These are phyloP conservation scores for Uronychia binucleata DNA, from an alignment of 73 alveolate species.

Conservation along the genomic window DNA sequence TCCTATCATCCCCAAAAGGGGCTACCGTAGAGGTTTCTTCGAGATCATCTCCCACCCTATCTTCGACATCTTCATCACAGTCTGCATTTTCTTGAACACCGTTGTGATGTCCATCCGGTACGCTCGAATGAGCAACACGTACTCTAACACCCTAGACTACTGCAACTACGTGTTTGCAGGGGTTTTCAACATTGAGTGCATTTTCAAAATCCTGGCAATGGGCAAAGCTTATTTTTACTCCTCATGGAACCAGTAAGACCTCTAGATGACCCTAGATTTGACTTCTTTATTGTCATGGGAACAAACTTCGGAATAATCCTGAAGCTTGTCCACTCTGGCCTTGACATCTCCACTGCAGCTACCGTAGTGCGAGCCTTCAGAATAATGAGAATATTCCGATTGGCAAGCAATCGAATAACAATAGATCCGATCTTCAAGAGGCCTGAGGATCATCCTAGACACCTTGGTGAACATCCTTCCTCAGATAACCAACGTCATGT, in stretches of 20 bases:
- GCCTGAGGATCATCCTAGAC: conserved; percentile 44
- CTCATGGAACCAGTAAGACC: conserved; percentile 33
- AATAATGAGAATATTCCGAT: conserved; percentile 45
- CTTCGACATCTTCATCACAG: neutral
- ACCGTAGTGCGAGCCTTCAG: conserved; percentile 51
- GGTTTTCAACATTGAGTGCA: conserved; percentile 33
- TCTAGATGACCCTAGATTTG: too few species aligned
- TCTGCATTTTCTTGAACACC: conserved; percentile 32
- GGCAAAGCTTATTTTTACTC: conserved; percentile 25
- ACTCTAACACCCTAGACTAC: neutral
- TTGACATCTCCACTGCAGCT: conserved; percentile 12
- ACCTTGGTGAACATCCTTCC: conserved; percentile 6
- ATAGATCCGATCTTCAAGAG: conserved; percentile 19
- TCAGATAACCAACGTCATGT: conserved; percentile 5
- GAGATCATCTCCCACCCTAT: neutral
- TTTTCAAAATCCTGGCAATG: conserved; percentile 27
- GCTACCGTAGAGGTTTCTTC: neutral
- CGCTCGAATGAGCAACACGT: conserved; percentile 10
- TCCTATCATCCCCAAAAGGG: conserved; percentile 1
- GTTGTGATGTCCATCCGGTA: conserved; percentile 31
- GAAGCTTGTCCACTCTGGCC: neutral
- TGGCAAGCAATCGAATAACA: neutral
- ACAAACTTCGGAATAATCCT: conserved; percentile 5
- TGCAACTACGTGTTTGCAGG: conserved; percentile 23
- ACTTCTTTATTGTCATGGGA: conserved; percentile 10